Base-by-base conservation (phyloP, 441 rosid genomes). In the Brassica hybrid region DNA sequence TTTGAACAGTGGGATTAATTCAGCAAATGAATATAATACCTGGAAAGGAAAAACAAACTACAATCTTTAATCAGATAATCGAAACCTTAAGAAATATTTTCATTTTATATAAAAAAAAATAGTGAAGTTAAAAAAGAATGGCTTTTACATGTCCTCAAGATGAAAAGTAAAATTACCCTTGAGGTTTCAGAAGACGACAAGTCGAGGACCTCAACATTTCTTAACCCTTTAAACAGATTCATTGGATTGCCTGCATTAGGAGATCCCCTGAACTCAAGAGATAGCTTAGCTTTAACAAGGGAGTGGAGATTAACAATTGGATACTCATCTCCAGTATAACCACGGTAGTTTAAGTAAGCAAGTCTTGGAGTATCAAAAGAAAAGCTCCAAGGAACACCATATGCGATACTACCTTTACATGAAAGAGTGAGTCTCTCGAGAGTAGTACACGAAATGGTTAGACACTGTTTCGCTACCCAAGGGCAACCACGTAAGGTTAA, bases 181-280 rank as follows among this genome's bases (percentile, higher is more conserved):
- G 30, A 16, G 0, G 73, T 54, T 3, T 2, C 2, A 54, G 1
- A 0, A 54, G 17, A 1, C 12, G 57, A 32, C 12, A 54, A 56
- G 18, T 27, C 4, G 0, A 70, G 38, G 17, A 70, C 2, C 34
- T 36, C 2, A 3, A 69, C 54, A 56, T 13, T 56, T 54, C 65
- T 57, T n/a, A 68, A 68, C 61, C 45, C 76, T 10, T 73, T 52
- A 23, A 73, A 1, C 41, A 65, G 54, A 65, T 54, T 73, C 13
- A 19, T 19, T 73, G 19, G 30, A 30, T 62, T 41, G 64, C 64
- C 4, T 13, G 0, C 0, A 2, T 2, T 4, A 23, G 0, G 7
- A 13, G 0, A 0, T 4, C 6, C 23, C n/a, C 6, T 14, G 5
- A 0, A 21, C 14, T 2, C 0, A 32, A 69, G 63, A 54, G 7